Evolutionary conservation across 768 basidiomycete genomes (phyloP).

Genomic region (Mrakia blollopis): DNA sequence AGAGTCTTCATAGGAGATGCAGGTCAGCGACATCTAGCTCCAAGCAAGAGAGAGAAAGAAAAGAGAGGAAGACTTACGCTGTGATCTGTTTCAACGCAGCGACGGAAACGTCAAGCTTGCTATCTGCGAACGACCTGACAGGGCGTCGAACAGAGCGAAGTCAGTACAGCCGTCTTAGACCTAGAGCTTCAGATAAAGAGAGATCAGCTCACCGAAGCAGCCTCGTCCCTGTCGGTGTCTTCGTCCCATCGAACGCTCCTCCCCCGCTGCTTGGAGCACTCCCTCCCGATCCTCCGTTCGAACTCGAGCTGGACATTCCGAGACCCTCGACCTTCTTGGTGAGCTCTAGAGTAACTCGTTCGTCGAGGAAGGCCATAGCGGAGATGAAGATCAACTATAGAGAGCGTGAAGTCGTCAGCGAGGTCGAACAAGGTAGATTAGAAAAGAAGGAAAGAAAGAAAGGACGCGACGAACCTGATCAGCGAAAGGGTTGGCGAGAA

Average conservation of each 20-base stretch:
- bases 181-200: no score
- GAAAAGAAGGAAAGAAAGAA: no score
- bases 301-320: neutral
- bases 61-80: neutral
- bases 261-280: neutral
- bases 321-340: constrained; percentile 2
- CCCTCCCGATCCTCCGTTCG: neutral
- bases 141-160: no score
- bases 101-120: constrained; percentile 8
- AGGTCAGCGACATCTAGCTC: neutral
- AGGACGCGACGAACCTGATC: constrained; percentile 20
- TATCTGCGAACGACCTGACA: constrained; percentile 1
- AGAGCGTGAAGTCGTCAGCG: no score
- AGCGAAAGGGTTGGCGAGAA: constrained; percentile 30
- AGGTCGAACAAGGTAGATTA: no score
- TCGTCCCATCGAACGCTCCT: constrained; percentile 15
- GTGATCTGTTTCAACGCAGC: neutral
- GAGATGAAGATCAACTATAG: constrained; percentile 27
- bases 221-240: constrained; percentile 26
- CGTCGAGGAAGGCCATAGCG: constrained; percentile 29
- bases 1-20: neutral
- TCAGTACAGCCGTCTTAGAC: no score
- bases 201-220: constrained; percentile 3
- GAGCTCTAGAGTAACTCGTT: constrained; percentile 2
- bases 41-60: neutral